Conservation (phyloP, 129 eudicot genomes). For the Lactuca sativa region DNA sequence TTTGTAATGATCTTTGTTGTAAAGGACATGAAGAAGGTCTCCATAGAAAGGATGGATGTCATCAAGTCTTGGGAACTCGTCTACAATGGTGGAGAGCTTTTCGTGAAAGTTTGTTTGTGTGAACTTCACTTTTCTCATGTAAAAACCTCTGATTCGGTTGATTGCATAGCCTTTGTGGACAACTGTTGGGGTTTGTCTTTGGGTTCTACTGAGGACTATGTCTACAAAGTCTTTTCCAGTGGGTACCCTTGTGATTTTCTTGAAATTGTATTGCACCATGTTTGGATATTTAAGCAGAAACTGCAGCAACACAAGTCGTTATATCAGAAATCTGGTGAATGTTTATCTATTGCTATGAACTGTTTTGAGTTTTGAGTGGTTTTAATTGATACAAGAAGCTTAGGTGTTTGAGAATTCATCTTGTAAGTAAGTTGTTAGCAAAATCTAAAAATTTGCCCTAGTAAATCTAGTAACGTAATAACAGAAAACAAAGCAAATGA, state of each 20-base stretch:
- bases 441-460: too few relatives aligned
- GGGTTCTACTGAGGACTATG: constrained; percentile 81
- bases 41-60: constrained; percentile 95
- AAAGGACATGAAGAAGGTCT: constrained; percentile 86
- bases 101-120: constrained; percentile 78
- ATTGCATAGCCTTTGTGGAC: constrained; percentile 98
- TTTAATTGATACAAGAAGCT: too few relatives aligned
- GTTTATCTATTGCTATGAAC: too few relatives aligned
- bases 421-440: too few relatives aligned
- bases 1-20: constrained; percentile 92
- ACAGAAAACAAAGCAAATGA: too few relatives aligned
- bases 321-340: not conserved
- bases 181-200: constrained; percentile 85
- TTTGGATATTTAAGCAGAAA: constrained; percentile 20
- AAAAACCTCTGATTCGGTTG: constrained; percentile 71
- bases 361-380: too few relatives aligned
- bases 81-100: constrained; percentile 81
- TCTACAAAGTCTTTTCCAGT: constrained; percentile 86
- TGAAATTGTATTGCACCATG: constrained; percentile 95
- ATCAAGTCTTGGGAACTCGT: constrained; percentile 87
- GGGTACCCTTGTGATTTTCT: constrained; percentile 89
- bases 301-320: constrained; percentile 24
- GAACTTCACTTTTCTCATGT: constrained; percentile 86
- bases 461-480: too few relatives aligned
- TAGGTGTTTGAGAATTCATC: too few relatives aligned